These are phyloP conservation scores for Theobroma grandiflorum DNA, from an alignment of 441 rosid species.

Conservation along the genomic window DNA sequence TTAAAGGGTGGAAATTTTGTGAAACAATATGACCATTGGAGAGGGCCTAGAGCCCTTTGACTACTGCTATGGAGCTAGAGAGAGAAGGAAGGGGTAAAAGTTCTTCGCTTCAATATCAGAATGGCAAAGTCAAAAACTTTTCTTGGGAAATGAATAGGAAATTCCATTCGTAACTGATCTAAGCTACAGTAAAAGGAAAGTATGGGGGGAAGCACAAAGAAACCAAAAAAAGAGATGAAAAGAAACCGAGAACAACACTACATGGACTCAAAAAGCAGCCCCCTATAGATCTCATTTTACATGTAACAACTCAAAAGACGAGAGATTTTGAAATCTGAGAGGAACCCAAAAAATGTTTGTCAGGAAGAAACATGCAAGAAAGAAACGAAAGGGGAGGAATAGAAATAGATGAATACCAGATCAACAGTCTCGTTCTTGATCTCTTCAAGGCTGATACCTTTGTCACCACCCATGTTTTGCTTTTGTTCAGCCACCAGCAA, in stretches of 20 bases:
- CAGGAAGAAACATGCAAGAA: not conserved
- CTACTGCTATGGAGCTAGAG: not conserved
- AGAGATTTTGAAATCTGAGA: not conserved
- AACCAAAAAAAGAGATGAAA: not conserved
- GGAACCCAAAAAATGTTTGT: not conserved
- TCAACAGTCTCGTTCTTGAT: constrained; percentile 71
- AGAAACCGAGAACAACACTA: not conserved
- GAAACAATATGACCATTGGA: not conserved
- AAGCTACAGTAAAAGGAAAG: not conserved
- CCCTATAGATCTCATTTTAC: not conserved
- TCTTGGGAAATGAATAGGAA: not conserved
- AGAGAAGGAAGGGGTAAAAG: not conserved
- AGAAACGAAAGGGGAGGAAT: not conserved
- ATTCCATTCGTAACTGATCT: not conserved
- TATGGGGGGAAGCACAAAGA: not conserved
- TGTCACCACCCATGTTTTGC: constrained; percentile 29
- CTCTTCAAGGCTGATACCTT: constrained; percentile 51
- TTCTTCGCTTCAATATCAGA: not conserved
- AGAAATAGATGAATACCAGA: constrained; percentile 45
- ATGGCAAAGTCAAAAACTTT: not conserved
- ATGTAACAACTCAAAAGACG: not conserved
- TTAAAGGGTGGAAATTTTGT: not conserved
- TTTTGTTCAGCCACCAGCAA: not conserved
- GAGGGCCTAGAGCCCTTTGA: not conserved
- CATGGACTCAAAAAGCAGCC: not conserved